Evolutionary conservation across 306 rosid species (phyloP).

Genomic region (Gleditsia sinensis): DNA sequence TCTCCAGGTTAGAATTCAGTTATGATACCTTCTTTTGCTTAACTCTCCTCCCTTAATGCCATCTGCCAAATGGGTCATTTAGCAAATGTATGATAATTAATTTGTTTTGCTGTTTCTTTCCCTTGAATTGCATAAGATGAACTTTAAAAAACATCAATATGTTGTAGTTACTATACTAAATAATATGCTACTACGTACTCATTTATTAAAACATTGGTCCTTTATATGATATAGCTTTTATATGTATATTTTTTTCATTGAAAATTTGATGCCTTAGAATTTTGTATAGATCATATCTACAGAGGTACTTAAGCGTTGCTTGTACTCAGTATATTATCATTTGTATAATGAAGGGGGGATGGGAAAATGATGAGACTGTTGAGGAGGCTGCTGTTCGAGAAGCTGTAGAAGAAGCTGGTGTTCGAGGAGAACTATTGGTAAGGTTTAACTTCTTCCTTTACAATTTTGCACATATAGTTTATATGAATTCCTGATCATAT

Average conservation of each 20-base stretch:
- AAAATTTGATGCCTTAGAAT: not conserved
- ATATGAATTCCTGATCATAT: not conserved
- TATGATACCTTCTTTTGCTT: not conserved
- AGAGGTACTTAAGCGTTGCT: not conserved
- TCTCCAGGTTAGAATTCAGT: not conserved
- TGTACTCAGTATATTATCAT: not conserved
- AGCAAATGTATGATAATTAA: too few relatives aligned
- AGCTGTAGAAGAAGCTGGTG: constrained; percentile 67
- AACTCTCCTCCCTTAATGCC: not conserved
- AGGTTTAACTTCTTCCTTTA: not conserved
- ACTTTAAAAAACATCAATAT: not conserved
- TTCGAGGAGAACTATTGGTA: constrained; percentile 62
- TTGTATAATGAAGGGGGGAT: constrained; percentile 50
- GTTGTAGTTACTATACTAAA: not conserved
- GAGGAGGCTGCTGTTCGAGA: constrained; percentile 62
- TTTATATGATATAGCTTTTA: not conserved
- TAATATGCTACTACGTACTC: not conserved
- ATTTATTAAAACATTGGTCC: not conserved
- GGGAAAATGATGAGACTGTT: constrained; percentile 67
- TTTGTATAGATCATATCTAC: not conserved
- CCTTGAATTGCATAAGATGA: not conserved
- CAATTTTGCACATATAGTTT: not conserved
- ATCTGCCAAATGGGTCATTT: not conserved
- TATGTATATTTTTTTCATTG: not conserved
- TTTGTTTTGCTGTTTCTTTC: not conserved